Base-by-base conservation (phyloP, 768 basidiomycete genomes). In the Porpolomopsis calyptriformis region DNA sequence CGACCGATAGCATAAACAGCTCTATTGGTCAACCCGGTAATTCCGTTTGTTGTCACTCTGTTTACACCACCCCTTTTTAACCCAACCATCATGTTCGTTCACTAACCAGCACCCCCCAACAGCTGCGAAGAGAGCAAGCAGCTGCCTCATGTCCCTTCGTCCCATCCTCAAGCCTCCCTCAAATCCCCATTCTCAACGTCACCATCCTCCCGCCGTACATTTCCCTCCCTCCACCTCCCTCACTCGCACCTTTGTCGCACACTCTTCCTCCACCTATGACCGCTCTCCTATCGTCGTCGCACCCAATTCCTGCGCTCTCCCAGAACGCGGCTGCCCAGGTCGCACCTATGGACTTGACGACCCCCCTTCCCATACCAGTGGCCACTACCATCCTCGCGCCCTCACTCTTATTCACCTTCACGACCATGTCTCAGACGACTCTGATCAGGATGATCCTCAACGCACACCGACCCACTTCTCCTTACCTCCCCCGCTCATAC, bases 301-400 rank as follows among this genome's bases (percentile, higher is more conserved):
- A 19, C 80, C 81, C 25, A 85, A 88, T 57, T 61, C 70, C 27
- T 88, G 85, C 57, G 78, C 80, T 8, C 71, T 91, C 19, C 87
- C 88, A 27, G 85, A 77, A 54, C 78, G 87, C 49, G 84, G 84
- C 24, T 83, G 80, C 58, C 80, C 81, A 41, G 82, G 82, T 22
- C 72, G 79, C 51, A 84, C 81, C 4, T 85, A 84, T 56, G 62
- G 63, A 49, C 67, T 75, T 43, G 73, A 69, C 43, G 74, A 70
- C 43, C 48, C 52, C 20, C 7, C 23, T 19, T 48, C 56, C 27
- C 53, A 54, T 43, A 53, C 56, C 49, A 64, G 68, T 40, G 64
- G 60, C 22, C 70, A 72, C 36, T 60, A 69, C 19, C 76, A 78
- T 53, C 73, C 76, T 3, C 62, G 73, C 33, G 67, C 68, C 9